Percentiles rank a stretch among this genome's conserved stretches.
Conservation (phyloP, 768 basidiomycete genomes). For the Mrakia frigida region DNA sequence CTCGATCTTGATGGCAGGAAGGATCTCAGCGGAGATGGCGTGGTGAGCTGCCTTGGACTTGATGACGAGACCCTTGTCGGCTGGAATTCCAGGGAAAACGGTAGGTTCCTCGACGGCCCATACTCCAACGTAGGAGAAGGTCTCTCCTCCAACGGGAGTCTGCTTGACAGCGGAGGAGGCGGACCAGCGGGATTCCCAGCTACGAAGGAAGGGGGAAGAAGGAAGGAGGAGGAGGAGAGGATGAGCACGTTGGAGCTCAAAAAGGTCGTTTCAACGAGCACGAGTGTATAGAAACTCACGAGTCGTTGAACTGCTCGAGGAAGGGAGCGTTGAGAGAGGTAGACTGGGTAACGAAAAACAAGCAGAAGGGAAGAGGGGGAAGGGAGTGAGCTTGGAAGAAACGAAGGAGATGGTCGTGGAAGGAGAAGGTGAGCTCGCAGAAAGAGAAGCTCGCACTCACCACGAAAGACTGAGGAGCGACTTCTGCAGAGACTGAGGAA, state of each 20-base stretch:
- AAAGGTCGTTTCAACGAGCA: background rate
- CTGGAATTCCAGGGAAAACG: conserved; percentile 64
- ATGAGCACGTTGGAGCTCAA: background rate
- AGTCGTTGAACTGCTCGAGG: conserved; percentile 90
- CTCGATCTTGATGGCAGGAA: conserved; percentile 68
- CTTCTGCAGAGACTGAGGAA: background rate
- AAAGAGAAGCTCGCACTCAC: background rate
- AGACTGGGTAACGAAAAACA: background rate
- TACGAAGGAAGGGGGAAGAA: background rate
- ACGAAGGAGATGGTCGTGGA: conserved; percentile 17
- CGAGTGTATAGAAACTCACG: conserved; percentile 4
- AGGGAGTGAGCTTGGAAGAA: background rate
- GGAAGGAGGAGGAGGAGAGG: background rate
- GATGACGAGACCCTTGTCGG: conserved; percentile 80
- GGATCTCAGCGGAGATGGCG: conserved; percentile 92
- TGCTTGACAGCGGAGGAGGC: conserved; percentile 97
- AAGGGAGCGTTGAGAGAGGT: conserved; percentile 68
- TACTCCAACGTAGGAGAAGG: conserved; percentile 59
- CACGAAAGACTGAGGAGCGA: background rate
- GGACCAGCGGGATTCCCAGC: conserved; percentile 86
- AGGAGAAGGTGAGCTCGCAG: background rate
- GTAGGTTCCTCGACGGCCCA: conserved; percentile 90
- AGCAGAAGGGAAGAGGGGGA: background rate
- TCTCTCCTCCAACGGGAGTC: conserved; percentile 91
- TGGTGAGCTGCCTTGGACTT: conserved; percentile 95